Evolutionary conservation across 257 asterid genomes (phyloP).

Genomic region (Nicotiana paniculata): DNA sequence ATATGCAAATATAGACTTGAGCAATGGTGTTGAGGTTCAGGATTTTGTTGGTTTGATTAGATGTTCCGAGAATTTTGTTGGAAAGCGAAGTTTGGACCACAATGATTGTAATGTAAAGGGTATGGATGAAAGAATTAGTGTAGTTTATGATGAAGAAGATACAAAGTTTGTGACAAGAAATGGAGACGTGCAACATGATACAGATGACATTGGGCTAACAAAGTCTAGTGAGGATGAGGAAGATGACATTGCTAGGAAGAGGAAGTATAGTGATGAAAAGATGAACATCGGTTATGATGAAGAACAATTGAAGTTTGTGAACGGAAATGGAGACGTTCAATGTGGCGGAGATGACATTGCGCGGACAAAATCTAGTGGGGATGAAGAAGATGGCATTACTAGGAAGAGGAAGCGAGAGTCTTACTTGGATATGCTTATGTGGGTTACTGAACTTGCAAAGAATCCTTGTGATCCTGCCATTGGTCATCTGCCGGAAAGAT

Average conservation of each 20-base stretch:
- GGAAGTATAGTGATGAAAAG: neutral
- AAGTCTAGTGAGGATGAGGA: slow-evolving; percentile 12
- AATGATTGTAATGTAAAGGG: neutral
- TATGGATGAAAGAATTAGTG: neutral
- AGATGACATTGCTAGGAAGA: slow-evolving; percentile 6
- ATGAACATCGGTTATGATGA: neutral
- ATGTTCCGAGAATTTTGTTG: neutral
- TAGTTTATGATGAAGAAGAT: neutral
- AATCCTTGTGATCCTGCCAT: slow-evolving; percentile 53
- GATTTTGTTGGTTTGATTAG: neutral
- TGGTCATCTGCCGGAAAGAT: slow-evolving; percentile 45
- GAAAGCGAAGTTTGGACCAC: neutral
- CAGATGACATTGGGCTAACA: slow-evolving; percentile 4
- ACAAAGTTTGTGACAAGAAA: neutral
- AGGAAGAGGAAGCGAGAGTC: slow-evolving; percentile 56
- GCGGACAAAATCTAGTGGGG: neutral
- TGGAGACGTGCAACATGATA: slow-evolving; percentile 5
- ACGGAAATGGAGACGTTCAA: slow-evolving; percentile 3
- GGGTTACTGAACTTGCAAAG: slow-evolving; percentile 55
- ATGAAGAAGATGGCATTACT: slow-evolving; percentile 18
- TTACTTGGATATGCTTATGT: slow-evolving; percentile 36
- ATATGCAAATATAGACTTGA: neutral
- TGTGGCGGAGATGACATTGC: slow-evolving; percentile 13
- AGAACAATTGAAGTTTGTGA: neutral
- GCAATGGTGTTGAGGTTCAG: slow-evolving; percentile 1